Evolutionary conservation across 495 filamentous ascomycete species (phyloP), one percentile per base, ranked within the genome.

Genomic region (Ramalina intermedia): DNA sequence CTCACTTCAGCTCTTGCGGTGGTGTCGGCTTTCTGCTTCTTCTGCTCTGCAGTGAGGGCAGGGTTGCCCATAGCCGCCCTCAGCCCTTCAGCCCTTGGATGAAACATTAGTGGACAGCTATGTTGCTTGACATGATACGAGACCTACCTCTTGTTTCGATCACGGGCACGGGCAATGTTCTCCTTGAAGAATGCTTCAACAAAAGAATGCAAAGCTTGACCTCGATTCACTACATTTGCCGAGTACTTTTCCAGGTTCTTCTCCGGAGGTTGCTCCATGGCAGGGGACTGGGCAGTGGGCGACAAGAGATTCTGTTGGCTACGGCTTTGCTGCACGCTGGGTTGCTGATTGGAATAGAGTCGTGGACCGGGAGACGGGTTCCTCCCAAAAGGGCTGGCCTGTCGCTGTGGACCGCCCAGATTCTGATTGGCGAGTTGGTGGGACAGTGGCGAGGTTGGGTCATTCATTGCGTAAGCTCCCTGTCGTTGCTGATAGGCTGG

Each of bases 341-440:
- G 33, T 78, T 76, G 39, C 83, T 85, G 41, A 85, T 93, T 48
- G 84, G 78, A 42, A 85, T 46, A 33, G 2, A 49, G 85, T 41
- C 90, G 78, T 58, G 83, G 80, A 38, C 64, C 74, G 6, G 85
- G 82, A 9, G 84, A 84, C 6, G 75, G 73, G 40, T 85, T 75
- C 33, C 85, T 79, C 56, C 69, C 71, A 56, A 85, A 85, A 45
- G 85, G 75, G 49, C 81, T 79, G 2, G 66, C 68, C 54, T 71
- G 65, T 23, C 85, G 75, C 46, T 69, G 71, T 41, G 73, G 76
- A 43, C 78, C 72, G 44, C 83, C 85, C 7, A 96, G 76, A 62
- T 96, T 94, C 72, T 99, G 91, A 65, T 96, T 88, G 35, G 90
- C 91, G 62, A 99, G 89, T 62, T 99, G 91, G 59, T 94, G 86